phyloP scores from a whole-genome alignment of 768 basidiomycete species.

The Fomitopsis pulvina region DNA sequence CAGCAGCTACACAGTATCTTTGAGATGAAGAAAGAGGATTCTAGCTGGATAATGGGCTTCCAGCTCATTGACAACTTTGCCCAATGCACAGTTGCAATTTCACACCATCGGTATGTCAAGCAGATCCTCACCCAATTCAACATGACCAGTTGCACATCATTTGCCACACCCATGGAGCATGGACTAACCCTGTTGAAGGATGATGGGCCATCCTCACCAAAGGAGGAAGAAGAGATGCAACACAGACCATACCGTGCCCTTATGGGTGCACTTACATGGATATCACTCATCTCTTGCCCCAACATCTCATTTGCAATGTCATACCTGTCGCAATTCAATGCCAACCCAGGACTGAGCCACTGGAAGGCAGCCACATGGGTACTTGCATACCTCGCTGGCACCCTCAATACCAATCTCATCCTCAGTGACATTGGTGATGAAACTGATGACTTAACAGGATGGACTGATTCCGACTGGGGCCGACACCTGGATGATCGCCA shows the following conservation, averaged over 20 bases:
- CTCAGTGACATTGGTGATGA: slow-evolving; percentile 11
- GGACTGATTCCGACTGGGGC: slow-evolving; percentile 28
- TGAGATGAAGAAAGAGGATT: not conserved
- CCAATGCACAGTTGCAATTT: no score
- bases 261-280: slow-evolving; percentile 18
- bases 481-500: slow-evolving; percentile 16
- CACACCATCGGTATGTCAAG: no score
- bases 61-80: no score
- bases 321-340: slow-evolving; percentile 24
- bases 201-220: no score
- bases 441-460: slow-evolving; percentile 13
- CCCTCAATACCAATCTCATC: slow-evolving; percentile 15
- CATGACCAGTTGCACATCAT: no score
- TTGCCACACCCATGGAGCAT: no score
- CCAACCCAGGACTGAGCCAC: slow-evolving; percentile 23
- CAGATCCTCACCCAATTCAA: no score
- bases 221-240: no score
- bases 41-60: not conserved
- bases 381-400: slow-evolving; percentile 27
- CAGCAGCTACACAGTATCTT: not conserved
- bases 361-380: slow-evolving; percentile 26
- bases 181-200: no score
- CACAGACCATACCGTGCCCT: slow-evolving; percentile 13
- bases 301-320: slow-evolving; percentile 29
- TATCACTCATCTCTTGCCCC: no score